These are phyloP conservation scores for Euphorbia schlechtendalii DNA, from an alignment of 441 rosid genomes.

Conservation along the genomic window DNA sequence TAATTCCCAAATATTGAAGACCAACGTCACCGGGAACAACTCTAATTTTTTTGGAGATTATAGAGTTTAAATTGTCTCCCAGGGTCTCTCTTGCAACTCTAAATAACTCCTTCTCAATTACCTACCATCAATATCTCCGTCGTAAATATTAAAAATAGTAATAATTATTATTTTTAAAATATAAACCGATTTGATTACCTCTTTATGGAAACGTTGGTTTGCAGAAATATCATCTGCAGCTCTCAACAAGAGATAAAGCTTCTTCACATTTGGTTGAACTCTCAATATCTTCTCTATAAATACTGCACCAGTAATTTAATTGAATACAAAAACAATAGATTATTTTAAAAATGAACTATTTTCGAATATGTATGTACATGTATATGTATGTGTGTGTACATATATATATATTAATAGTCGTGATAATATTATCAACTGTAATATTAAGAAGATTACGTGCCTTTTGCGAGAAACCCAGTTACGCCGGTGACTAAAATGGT, in stretches of 20 bases:
- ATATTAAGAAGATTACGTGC: slow-evolving; percentile 14
- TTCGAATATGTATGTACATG: no score
- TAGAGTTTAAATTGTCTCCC: slow-evolving; percentile 35
- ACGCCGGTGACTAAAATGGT: slow-evolving; percentile 51
- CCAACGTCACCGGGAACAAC: slow-evolving; percentile 67
- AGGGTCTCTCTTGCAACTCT: slow-evolving; percentile 44
- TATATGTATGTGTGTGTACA: no score
- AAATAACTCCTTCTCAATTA: slow-evolving; percentile 65
- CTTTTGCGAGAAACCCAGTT: slow-evolving; percentile 53
- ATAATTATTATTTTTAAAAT: no score
- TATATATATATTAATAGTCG: no score
- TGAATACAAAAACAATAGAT: no score
- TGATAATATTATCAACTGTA: no score
- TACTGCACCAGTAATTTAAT: not conserved
- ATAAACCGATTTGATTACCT: no score
- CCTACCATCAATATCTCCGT: no score
- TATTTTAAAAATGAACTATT: no score
- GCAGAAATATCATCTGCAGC: slow-evolving; percentile 42
- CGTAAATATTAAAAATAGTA: no score
- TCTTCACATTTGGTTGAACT: no score
- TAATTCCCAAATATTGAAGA: slow-evolving; percentile 46
- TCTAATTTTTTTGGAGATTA: slow-evolving; percentile 45
- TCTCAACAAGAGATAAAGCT: slow-evolving; percentile 49
- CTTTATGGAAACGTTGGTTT: slow-evolving; percentile 34
- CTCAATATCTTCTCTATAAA: slow-evolving; percentile 25